These are phyloP conservation scores for Amanita exitialis DNA, from an alignment of 768 basidiomycete genomes.

Conservation along the genomic window DNA sequence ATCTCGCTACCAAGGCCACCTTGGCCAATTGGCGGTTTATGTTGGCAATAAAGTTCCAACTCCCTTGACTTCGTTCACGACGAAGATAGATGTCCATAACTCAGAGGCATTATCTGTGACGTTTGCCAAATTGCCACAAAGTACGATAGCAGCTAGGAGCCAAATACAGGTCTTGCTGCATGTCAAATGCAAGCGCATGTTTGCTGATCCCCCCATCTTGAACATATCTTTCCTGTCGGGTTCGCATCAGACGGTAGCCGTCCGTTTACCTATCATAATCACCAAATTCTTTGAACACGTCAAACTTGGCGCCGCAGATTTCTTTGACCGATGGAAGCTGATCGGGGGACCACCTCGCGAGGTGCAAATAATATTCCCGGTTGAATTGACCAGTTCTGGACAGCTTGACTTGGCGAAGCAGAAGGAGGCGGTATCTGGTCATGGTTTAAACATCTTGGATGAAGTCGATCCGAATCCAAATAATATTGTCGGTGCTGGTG, in stretches of 20 bases:
- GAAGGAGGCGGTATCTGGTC: conserved; percentile 68
- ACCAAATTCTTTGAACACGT: conserved; percentile 95
- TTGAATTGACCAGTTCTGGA: conserved; percentile 53
- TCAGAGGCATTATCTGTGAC: conserved; percentile 69
- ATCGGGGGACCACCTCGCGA: conserved; percentile 95
- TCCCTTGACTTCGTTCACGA: conserved; percentile 87
- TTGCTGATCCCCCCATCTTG: conserved; percentile 67
- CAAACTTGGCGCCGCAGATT: conserved; percentile 70
- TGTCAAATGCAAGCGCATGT: conserved; percentile 88
- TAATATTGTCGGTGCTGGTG: conserved; percentile 93
- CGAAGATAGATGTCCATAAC: conserved; percentile 65
- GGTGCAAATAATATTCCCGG: conserved; percentile 80
- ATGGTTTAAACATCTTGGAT: conserved; percentile 65
- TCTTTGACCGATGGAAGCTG: conserved; percentile 97
- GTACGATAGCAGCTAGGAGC: conserved; percentile 66
- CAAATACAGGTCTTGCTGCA: conserved; percentile 93
- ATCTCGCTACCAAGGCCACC: conserved; percentile 90
- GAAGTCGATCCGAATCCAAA: conserved; percentile 91
- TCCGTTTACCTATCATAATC: conserved; percentile 79
- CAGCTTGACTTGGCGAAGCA: conserved; percentile 70
- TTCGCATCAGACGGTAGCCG: conserved; percentile 75
- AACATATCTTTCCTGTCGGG: conserved; percentile 89
- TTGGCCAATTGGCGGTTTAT: conserved; percentile 90
- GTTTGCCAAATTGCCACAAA: conserved; percentile 88
- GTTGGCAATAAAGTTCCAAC: conserved; percentile 91